Conservation (phyloP, 345 rosid genomes). For the Aquilaria sinensis region DNA sequence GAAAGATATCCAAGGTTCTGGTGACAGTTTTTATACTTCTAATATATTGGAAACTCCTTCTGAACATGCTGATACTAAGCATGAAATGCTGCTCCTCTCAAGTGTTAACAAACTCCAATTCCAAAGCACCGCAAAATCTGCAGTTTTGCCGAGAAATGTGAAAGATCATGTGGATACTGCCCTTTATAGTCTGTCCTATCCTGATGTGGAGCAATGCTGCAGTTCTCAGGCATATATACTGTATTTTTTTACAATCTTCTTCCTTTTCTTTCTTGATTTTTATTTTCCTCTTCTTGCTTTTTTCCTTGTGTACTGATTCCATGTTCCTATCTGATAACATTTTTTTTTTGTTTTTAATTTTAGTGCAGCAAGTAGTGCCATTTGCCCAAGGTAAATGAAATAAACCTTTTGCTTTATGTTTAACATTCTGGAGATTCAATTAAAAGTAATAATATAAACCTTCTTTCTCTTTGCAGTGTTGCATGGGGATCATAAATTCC, state of each 20-base stretch:
- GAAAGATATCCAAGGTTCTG: slow-evolving; percentile 15
- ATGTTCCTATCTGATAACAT: neutral
- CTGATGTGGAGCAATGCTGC: slow-evolving; percentile 8
- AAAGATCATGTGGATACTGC: slow-evolving; percentile 13
- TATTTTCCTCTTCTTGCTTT: neutral
- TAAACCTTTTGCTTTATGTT: slow-evolving; percentile 2
- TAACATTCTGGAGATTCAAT: slow-evolving; percentile 5
- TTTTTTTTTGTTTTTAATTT: neutral
- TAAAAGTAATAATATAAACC: no score
- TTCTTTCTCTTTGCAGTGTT: slow-evolving; percentile 26
- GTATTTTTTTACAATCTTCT: neutral
- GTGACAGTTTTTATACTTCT: slow-evolving; percentile 1
- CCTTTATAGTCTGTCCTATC: slow-evolving; percentile 10
- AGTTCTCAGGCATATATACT: slow-evolving; percentile 1
- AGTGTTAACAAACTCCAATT: slow-evolving; percentile 27
- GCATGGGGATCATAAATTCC: slow-evolving; percentile 13
- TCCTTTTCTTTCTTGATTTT: neutral
- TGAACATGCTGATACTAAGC: slow-evolving; percentile 1
- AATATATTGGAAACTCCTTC: slow-evolving; percentile 11
- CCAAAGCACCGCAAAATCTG: slow-evolving; percentile 32
- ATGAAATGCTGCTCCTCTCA: slow-evolving; percentile 9
- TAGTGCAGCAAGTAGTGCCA: slow-evolving; percentile 21
- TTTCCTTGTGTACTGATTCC: neutral
- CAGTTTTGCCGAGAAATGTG: slow-evolving; percentile 21
- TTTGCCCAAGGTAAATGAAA: slow-evolving; percentile 30